phyloP scores from a whole-genome alignment of 1,284 basidiomycete genomes.

The Tausonia pullulans region DNA sequence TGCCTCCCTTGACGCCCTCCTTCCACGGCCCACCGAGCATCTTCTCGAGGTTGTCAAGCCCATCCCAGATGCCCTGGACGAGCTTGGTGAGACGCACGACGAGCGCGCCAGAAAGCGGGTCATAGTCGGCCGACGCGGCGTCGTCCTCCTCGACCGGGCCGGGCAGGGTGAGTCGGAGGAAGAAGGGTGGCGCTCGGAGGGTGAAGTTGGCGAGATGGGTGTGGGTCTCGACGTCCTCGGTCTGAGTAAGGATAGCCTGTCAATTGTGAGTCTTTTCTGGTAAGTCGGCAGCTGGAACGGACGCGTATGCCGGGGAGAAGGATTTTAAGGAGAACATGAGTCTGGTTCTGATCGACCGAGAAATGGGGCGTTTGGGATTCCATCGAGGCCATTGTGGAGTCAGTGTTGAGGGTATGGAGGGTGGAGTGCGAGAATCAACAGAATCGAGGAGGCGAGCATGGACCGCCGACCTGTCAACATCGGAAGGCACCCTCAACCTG shows the following conservation, averaged over 20 bases:
- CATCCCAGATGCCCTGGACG: conserved; percentile 53
- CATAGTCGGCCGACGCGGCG: conserved; percentile 54
- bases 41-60: conserved; percentile 61
- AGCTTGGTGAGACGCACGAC: conserved; percentile 58
- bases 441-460: no score
- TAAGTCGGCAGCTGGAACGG: no score
- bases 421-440: no score
- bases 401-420: no score
- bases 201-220: conserved; percentile 57
- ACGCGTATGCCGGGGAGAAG: no score
- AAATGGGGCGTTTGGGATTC: no score
- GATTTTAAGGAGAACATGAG: no score
- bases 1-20: conserved; percentile 20
- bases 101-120: conserved; percentile 57
- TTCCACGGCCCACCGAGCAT: conserved; percentile 53
- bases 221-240: conserved; percentile 62
- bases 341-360: no score
- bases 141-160: conserved; percentile 55
- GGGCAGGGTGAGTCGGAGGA: conserved; percentile 59
- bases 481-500: no score
- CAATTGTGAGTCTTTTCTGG: no score
- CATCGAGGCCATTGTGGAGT: no score
- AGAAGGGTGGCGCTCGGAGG: conserved; percentile 69
- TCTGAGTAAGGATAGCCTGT: conserved; percentile 36
- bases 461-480: no score